phyloP scores from a whole-genome alignment of 2,329 filamentous ascomycete genomes.

The Massarina eburnea region DNA sequence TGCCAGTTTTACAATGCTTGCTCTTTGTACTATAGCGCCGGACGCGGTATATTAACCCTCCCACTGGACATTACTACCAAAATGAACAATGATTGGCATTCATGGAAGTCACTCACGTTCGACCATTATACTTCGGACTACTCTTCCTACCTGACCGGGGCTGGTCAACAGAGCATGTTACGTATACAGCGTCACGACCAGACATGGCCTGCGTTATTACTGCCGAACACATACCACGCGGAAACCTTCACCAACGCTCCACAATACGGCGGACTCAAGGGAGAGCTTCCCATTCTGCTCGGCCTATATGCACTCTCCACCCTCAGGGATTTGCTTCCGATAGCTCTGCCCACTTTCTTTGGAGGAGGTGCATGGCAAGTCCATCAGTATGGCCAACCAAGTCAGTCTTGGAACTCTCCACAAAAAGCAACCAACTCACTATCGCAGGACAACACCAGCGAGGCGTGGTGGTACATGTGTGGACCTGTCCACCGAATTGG shows the following conservation, averaged over 20 bases:
- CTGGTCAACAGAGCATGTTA: constrained; percentile 11
- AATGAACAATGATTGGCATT: constrained; percentile 14
- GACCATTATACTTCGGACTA: constrained; percentile 16
- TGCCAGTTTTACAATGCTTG: constrained; percentile 11
- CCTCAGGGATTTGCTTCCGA: constrained; percentile 5
- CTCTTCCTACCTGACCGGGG: constrained; percentile 29
- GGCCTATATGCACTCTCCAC: constrained; percentile 33
- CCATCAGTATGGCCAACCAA: constrained; percentile 11
- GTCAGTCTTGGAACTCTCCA: neutral
- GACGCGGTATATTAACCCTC: constrained; percentile 25
- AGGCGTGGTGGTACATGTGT: constrained; percentile 32
- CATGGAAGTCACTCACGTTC: constrained; percentile 28
- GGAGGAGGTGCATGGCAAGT: constrained; percentile 15
- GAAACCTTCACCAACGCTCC: neutral
- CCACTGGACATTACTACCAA: constrained; percentile 17
- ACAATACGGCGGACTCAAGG: constrained; percentile 27
- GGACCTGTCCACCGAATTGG: constrained; percentile 13
- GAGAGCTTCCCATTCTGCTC: constrained; percentile 38
- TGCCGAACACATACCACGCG: constrained; percentile 30
- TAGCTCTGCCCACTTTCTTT: constrained; percentile 21
- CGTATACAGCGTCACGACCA: constrained; percentile 12
- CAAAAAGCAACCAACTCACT: no score
- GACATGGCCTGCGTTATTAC: constrained; percentile 20
- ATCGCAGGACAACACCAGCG: constrained; percentile 24
- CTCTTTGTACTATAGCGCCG: constrained; percentile 23